Evolutionary conservation across 179 eudicot genomes (phyloP).

Genomic region (Gypsophila paniculata): DNA sequence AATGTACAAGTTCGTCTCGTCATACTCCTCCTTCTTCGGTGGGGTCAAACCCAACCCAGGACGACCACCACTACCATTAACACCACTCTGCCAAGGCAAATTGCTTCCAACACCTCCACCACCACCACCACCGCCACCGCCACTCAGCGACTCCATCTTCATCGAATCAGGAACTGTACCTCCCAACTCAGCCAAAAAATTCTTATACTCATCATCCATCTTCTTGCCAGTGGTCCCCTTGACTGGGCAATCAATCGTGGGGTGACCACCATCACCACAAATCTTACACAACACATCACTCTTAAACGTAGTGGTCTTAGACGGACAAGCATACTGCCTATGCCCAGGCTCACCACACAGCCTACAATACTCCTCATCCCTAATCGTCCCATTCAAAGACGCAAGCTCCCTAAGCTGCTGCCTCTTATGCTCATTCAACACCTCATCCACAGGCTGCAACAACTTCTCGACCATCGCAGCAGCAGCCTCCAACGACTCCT

Average conservation of each 20-base stretch:
- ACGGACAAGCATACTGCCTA: slow-evolving; percentile 80
- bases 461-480: slow-evolving; percentile 92
- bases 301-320: slow-evolving; percentile 62
- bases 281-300: slow-evolving; percentile 81
- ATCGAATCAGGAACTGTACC: slow-evolving; percentile 71
- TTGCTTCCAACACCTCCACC: slow-evolving; percentile 43
- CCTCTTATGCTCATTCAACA: slow-evolving; percentile 78
- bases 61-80: slow-evolving; percentile 33
- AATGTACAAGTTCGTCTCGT: slow-evolving; percentile 70
- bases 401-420: slow-evolving; percentile 88
- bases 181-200: slow-evolving; percentile 85
- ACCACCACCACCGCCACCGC: slow-evolving; percentile 36
- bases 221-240: slow-evolving; percentile 80
- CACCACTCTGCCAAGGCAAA: slow-evolving; percentile 56
- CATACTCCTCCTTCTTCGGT: slow-evolving; percentile 58
- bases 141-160: slow-evolving; percentile 35
- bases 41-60: slow-evolving; percentile 46
- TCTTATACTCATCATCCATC: slow-evolving; percentile 89
- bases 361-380: slow-evolving; percentile 84
- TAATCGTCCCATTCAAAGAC: slow-evolving; percentile 80
- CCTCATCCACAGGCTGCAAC: slow-evolving; percentile 91
- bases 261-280: slow-evolving; percentile 95
- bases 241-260: slow-evolving; percentile 86
- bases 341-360: slow-evolving; percentile 92
- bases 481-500: slow-evolving; percentile 77